Evolutionary conservation across 2,329 filamentous ascomycete genomes (phyloP), one percentile per base, ranked within the genome.

Genomic region (Penicillium sp.): DNA sequence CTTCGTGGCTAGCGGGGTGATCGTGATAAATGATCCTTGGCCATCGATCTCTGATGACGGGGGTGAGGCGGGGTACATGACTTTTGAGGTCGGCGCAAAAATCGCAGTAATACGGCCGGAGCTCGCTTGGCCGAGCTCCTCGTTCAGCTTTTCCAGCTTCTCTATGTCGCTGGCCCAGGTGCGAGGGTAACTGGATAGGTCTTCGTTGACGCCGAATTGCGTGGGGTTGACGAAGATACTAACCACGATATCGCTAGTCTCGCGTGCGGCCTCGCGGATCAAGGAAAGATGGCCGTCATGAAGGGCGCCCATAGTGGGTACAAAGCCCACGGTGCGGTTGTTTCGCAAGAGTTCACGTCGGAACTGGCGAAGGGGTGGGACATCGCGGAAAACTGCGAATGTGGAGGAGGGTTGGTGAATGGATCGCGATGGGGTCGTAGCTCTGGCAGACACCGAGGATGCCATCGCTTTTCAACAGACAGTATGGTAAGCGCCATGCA

Each of bases 301-400:
- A 13, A 98, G 77, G 34, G 93, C 93, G 48, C 93, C 93, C 93
- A 98, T 97, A 21, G 93, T 98, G 1, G 93, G 93, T 23, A 98
- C 89, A 18, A 98, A 80, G 43, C 86, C 88, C 42, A 98, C 82
- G 30, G 82, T 83, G 41, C 84, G 80, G 54, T 84, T 78, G 57
- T 81, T 75, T 44, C 81, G 68, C 25, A 81, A 69, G 45, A 89
- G 80, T 27, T 81, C 76, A 14, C 72, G 76, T 21, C 88, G 81
- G 73, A 84, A 85, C 54, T 75, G 67, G 26, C 87, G 86, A 36
- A 95, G 72, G 8, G 80, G 73, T 10, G 81, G 71, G 43, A 93
- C 81, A 64, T 87, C 78, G 55, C 87, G 86, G 62, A 94, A 85
- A 56, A 96, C 60, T 44, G 65, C 52, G 47, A 68, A 65, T n/a